Conservation (phyloP, 2,329 filamentous ascomycete genomes). For the Xylariales sp. region DNA sequence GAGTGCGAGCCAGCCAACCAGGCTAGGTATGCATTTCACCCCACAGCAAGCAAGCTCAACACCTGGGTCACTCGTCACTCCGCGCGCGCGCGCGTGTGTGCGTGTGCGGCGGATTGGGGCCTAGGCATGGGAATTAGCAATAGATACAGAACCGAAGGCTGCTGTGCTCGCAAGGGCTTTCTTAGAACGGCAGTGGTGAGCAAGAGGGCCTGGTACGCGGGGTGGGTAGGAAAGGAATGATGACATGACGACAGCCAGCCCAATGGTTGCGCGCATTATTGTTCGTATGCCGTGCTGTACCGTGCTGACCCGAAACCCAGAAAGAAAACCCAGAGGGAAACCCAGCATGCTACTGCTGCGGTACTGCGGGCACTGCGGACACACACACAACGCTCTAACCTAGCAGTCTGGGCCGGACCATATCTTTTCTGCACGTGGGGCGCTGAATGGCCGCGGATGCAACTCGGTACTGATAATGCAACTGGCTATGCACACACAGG, state of each 20-base stretch:
- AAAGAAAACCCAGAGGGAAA: too few species aligned
- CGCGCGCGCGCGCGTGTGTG: slow-evolving; percentile 12
- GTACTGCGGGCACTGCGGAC: not conserved
- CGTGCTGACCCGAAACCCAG: slow-evolving; percentile 31
- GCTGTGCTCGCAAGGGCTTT: slow-evolving; percentile 24
- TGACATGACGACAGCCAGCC: too few species aligned
- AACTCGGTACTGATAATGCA: slow-evolving; percentile 31
- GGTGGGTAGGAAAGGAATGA: too few species aligned
- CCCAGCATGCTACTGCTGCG: slow-evolving; percentile 23
- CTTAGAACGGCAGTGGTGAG: slow-evolving; percentile 27
- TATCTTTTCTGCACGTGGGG: slow-evolving; percentile 43
- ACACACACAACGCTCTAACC: slow-evolving; percentile 25
- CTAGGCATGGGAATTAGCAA: slow-evolving; percentile 27
- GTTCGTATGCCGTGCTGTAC: slow-evolving; percentile 2
- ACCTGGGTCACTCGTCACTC: slow-evolving; percentile 18
- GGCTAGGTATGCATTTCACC: slow-evolving; percentile 6
- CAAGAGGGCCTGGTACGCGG: not conserved
- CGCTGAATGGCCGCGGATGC: slow-evolving; percentile 46
- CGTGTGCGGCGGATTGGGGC: slow-evolving; percentile 17
- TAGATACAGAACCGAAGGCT: not conserved
- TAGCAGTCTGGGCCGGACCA: slow-evolving; percentile 25
- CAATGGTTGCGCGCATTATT: too few species aligned
- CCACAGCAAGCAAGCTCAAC: slow-evolving; percentile 20
- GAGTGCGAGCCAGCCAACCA: slow-evolving; percentile 2
- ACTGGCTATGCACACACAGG: slow-evolving; percentile 20